Base-by-base conservation (phyloP, 331 rosid species). In the Quercus phellos region DNA sequence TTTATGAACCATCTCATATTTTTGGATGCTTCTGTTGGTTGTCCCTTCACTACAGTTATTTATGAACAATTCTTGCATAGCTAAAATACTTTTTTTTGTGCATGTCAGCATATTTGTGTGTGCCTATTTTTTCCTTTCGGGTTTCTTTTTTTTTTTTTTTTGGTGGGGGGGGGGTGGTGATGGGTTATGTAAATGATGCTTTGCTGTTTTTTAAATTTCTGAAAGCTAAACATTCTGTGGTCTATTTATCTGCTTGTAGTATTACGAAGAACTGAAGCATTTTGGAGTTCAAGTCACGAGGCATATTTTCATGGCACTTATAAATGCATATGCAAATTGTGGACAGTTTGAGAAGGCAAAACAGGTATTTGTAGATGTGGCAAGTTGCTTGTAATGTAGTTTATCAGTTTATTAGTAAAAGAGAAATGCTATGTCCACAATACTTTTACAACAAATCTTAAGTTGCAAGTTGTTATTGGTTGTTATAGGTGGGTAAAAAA, bases 291-390 rank as follows among this genome's bases (percentile, higher is more conserved):
- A 51, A 58, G 53, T 19, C 10, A 84, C 94, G 5, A 92, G 85
- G 80, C 90, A 87, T 5, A 14, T 87, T 87, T 89, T 69, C 82
- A 84, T 90, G 88, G 89, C 98, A 64, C 96, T 92, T 63, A 32
- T 94, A 76, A 86, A 85, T 85, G 91, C 93, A 46, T 94, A 91
- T 82, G 91, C 93, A 73, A 75, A 84, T 72, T 84, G 85, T 77
- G 99, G 99, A 75, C 89, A 88, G 68, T 84, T 86, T 78, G 93
- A 92, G 83, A 91, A 88, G 86, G 99, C 96, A 82, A 92, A 91
- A 87, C 90, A 90, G 97, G 99, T 94, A 85, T 70, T 72, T 69
- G 4, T 38, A 16, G 56, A 16, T 56, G 68, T 35, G 19, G 56
- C 68, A 17, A 78, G 30, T 34, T 74, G 54, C 53, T 59, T 69